Evolutionary conservation across 805 yeast species (phyloP).

Genomic region (Wickerhamomyces xylosicus): DNA sequence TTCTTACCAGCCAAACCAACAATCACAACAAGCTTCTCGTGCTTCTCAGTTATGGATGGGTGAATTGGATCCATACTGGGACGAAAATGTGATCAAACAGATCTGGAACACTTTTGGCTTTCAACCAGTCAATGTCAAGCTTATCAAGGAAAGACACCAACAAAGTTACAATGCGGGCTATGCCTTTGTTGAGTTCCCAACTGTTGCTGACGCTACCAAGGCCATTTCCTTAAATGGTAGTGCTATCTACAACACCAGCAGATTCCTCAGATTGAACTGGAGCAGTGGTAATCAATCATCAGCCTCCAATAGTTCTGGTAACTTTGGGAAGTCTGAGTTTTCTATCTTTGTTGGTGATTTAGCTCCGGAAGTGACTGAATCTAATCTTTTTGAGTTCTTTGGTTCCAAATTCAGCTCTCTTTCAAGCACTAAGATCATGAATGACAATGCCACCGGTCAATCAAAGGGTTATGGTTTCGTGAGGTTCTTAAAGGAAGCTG

Average conservation of each 20-base stretch:
- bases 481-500: constrained; percentile 54
- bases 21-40: constrained; percentile 3
- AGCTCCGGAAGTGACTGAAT: constrained; percentile 63
- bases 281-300: constrained; percentile 42
- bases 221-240: constrained; percentile 64
- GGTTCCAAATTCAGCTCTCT: constrained; percentile 63
- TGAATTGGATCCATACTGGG: constrained; percentile 79
- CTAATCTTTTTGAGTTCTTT: constrained; percentile 53
- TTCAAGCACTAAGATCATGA: constrained; percentile 67
- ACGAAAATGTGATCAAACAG: constrained; percentile 52
- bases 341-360: constrained; percentile 85
- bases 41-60: constrained; percentile 69
- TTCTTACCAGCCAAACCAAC: background rate
- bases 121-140: constrained; percentile 44
- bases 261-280: constrained; percentile 66
- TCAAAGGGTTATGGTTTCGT: constrained; percentile 88
- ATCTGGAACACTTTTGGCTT: constrained; percentile 72
- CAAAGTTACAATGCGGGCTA: constrained; percentile 49
- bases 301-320: constrained; percentile 7
- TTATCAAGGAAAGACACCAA: constrained; percentile 52
- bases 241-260: constrained; percentile 52
- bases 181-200: constrained; percentile 71
- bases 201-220: constrained; percentile 45
- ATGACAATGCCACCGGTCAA: constrained; percentile 57
- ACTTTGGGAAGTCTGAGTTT: constrained; percentile 25